Evolutionary conservation across 768 basidiomycete genomes (phyloP), one percentile per base, ranked within the genome.

Genomic region (Agrocybe pediades): DNA sequence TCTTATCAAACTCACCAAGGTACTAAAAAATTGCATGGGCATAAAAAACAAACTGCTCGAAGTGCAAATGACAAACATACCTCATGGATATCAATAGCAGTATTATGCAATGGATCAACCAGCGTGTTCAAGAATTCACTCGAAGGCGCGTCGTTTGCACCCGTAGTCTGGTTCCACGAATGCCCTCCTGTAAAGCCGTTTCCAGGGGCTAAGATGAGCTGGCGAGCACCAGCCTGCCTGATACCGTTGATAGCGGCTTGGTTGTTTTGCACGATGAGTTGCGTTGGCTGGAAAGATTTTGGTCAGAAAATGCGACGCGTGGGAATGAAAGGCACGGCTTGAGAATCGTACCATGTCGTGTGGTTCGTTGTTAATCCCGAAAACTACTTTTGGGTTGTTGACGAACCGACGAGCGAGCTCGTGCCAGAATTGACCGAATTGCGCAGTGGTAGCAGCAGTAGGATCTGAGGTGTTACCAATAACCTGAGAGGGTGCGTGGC

Each of bases 101-200:
- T 69, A 51, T 79, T 79, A 16, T 65, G 54, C 8, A 73, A 30
- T 7, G 77, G 75, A 58, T 79, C 77, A 2, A 63, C 58, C 8
- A 79, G 61, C 56, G 69, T 68, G 42, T 74, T 71, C 68, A 79
- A 36, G 56, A 74, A 76, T 19, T 76, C 74, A 30, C 74, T 75
- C 0, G 75, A 77, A 1, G 77, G 77, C 0, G 65, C 68, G 25
- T 71, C 66, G 1, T 65, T 62, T 25, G 62, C 64, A 7, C 72
- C 71, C 1, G 73, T 71, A 5, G 58, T 47, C 49, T 79, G 73
- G 0, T 70, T 77, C 72, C 71, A 77, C 0, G 75, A 66, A 49
- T 79, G 75, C 0, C 76, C 76, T 1, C 77, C 77, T 13, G 76
- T 79, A 51, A 72, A 79, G 0, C 73, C 77, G 45, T 79, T 79